Evolutionary conservation across 257 asterid genomes (phyloP).

Genomic region (Anisodus acutangulus): DNA sequence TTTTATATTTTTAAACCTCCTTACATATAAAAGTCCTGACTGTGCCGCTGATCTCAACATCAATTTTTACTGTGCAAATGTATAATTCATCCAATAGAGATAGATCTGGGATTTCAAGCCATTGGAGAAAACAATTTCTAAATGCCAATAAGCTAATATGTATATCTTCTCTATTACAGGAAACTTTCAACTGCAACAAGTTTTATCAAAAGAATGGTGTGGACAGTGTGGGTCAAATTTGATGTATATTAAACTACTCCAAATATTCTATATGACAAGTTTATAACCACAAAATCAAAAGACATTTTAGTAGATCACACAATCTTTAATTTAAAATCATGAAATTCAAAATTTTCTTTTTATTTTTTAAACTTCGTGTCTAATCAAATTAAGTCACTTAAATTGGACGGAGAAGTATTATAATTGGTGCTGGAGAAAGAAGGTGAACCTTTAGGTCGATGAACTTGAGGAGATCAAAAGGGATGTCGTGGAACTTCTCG

Average conservation of each 20-base stretch:
- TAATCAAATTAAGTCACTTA: no score
- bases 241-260: background rate
- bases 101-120: background rate
- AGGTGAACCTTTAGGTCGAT: conserved; percentile 66
- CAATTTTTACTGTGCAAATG: no score
- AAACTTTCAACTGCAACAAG: background rate
- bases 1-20: no score
- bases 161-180: background rate
- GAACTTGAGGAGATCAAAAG: conserved; percentile 66
- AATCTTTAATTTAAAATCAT: no score
- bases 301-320: no score
- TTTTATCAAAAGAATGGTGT: background rate
- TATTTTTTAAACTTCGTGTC: no score
- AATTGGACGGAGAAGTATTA: no score
- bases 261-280: no score
- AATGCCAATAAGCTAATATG: background rate
- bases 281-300: no score
- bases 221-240: background rate
- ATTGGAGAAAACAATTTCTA: background rate
- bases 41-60: no score
- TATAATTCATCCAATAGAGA: background rate
- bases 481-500: conserved; percentile 58
- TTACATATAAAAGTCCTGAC: no score
- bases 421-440: background rate
- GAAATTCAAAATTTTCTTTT: no score